These are phyloP conservation scores for Cicer judaicum DNA, from an alignment of 306 rosid species.

Conservation along the genomic window DNA sequence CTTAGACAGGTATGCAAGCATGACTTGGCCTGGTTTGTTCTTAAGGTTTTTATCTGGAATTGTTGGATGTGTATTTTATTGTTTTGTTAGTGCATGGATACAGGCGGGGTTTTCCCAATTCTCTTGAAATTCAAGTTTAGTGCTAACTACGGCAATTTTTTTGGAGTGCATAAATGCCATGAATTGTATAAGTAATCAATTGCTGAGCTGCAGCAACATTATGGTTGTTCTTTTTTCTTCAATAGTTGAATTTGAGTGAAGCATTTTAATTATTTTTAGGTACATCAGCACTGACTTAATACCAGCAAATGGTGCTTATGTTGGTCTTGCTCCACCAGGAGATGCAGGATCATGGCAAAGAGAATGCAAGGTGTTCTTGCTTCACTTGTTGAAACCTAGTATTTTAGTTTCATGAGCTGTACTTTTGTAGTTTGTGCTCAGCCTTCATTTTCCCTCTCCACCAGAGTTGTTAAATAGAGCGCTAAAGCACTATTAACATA, in stretches of 20 bases:
- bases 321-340: conserved; percentile 89
- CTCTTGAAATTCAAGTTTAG: conserved; percentile 12
- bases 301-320: conserved; percentile 67
- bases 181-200: conserved; percentile 33
- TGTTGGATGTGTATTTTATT: conserved; percentile 12
- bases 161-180: background rate
- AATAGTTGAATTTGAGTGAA: conserved; percentile 14
- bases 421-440: conserved; percentile 28
- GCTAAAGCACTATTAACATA: too few species aligned
- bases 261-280: conserved; percentile 52
- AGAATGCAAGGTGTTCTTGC: conserved; percentile 73
- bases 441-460: background rate
- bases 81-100: conserved; percentile 21
- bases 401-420: conserved; percentile 39
- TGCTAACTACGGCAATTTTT: conserved; percentile 16
- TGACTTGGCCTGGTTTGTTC: conserved; percentile 38
- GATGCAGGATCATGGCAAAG: conserved; percentile 92
- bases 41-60: conserved; percentile 4
- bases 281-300: conserved; percentile 54
- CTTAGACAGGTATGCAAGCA: conserved; percentile 63
- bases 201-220: conserved; percentile 29
- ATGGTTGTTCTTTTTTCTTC: conserved; percentile 37
- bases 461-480: too few species aligned
- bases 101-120: background rate
- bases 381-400: conserved; percentile 37